Evolutionary conservation across 148 eudicot species (phyloP).

Genomic region (Amaranthus cruentus): DNA sequence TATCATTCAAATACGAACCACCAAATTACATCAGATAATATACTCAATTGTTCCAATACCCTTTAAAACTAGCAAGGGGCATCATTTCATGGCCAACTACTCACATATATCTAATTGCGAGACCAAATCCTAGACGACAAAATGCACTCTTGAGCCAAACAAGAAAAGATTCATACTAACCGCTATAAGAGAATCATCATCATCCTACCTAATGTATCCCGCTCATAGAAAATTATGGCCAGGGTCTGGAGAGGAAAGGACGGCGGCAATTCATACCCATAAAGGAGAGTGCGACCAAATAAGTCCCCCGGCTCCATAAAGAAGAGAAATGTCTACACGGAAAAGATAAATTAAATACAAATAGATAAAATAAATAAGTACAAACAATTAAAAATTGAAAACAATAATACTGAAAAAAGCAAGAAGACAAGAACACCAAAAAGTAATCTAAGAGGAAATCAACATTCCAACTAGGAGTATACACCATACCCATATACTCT

Average conservation of each 20-base stretch:
- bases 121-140: constrained; percentile 14
- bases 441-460: neutral
- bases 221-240: too few species aligned
- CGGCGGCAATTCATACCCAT: too few species aligned
- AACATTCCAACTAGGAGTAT: constrained; percentile 8
- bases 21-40: constrained; percentile 22
- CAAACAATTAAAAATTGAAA: too few species aligned
- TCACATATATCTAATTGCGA: constrained; percentile 12
- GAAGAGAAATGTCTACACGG: too few species aligned
- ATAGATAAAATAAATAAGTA: too few species aligned
- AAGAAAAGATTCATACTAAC: constrained; percentile 15
- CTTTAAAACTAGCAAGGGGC: constrained; percentile 26
- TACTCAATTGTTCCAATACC: constrained; percentile 15
- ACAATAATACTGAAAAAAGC: too few species aligned
- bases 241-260: too few species aligned
- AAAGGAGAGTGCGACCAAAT: too few species aligned
- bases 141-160: constrained; percentile 21
- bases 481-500: neutral
- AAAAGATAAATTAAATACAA: too few species aligned
- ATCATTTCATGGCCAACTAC: constrained; percentile 21
- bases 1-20: constrained; percentile 27
- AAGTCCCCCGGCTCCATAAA: too few species aligned
- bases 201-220: too few species aligned
- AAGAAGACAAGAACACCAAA: constrained; percentile 3
- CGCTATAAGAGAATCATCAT: constrained; percentile 10